A percentile compares a stretch with the other conserved stretches of the same genome.
Evolutionary conservation across 192 early-diverging fungal species (phyloP).

Genomic region (Chytriomyces confervae): DNA sequence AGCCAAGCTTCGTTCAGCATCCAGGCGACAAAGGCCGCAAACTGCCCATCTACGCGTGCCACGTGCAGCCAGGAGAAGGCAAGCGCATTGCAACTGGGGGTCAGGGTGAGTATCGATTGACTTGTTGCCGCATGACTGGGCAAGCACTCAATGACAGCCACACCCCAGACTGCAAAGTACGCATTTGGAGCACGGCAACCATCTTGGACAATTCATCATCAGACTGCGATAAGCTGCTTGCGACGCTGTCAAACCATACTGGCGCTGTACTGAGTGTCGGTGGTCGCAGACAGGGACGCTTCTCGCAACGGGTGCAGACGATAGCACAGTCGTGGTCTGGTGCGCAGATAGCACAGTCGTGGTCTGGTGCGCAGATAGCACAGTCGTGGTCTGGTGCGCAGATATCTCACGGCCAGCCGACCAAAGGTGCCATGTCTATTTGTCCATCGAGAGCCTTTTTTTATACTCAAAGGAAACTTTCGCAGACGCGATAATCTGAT

Average conservation of each 20-base stretch:
- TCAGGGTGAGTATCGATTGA: conserved; percentile 57
- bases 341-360: too few species aligned
- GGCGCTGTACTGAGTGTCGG: conserved; percentile 87
- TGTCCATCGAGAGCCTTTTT: too few species aligned
- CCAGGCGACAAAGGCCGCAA: conserved; percentile 66
- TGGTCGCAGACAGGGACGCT: too few species aligned
- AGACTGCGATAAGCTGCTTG: conserved; percentile 56
- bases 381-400: conserved; percentile 88
- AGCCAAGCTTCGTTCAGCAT: conserved; percentile 76
- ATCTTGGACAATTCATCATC: conserved; percentile 49
- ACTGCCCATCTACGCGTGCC: conserved; percentile 82
- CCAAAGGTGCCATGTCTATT: neutral
- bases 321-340: too few species aligned
- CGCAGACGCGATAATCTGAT: too few species aligned
- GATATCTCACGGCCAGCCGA: conserved; percentile 54
- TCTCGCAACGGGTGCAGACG: conserved; percentile 82
- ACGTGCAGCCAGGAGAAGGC: conserved; percentile 80
- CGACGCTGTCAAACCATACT: conserved; percentile 82
- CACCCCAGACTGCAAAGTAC: conserved; percentile 79
- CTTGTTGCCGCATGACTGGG: too few species aligned
- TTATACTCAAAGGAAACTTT: too few species aligned
- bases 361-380: too few species aligned
- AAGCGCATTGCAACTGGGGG: conserved; percentile 80
- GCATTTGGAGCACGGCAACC: conserved; percentile 83
- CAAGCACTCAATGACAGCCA: neutral